Base-by-base conservation (phyloP, 2,329 filamentous ascomycete species). In the Trichoderma pleuroti region DNA sequence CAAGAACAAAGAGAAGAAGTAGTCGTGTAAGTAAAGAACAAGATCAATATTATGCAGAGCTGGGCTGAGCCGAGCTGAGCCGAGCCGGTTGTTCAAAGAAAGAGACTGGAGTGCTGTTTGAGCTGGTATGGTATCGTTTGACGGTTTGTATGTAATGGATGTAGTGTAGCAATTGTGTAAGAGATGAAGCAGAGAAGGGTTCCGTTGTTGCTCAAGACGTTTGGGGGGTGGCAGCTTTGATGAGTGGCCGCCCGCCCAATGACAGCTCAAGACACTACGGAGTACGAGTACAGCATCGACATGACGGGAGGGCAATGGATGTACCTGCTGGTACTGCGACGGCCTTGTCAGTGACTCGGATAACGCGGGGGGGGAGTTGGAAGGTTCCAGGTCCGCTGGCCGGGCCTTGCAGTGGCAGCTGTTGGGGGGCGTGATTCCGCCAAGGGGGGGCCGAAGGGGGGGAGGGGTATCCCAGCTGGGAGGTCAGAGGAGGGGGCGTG, bases 241-340 rank as follows among this genome's bases (percentile, higher is more conserved):
- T 71, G 69, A 71, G 69, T 62, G 63, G 69, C 63, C 56, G 69
- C 28, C 52, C 60, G 60, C 52, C 61, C 68, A 64, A 65, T 59
- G 59, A 59, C 39, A 42, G 39, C 39, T 42, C n/a, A n/a, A n/a
- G n/a, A 42, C 39, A 42, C 39, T 42, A 39, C 36, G 0, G 18
- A 18, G 36, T 39, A 39, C 36, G 16, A 9, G 18, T 42, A n/a
- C 68, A 64, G 60, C 67, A 62, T 69, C 34, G 14, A 59, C 56
- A 59, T 32, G 56, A 59, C 42, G 24, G 21, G 28, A n/a, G n/a
- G n/a, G n/a, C n/a, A 39, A 56, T 59, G 39, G 36, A 30, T 24
- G 65, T 68, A 68, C 36, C 32, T 18, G 14, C 54, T 32, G n/a
- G 65, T 68, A 68, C 66, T n/a, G 54, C 56, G 56, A 34, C 67